These are phyloP conservation scores for Saccharomyces hybrid DNA, from an alignment of 1,139 yeast species.

Conservation along the genomic window DNA sequence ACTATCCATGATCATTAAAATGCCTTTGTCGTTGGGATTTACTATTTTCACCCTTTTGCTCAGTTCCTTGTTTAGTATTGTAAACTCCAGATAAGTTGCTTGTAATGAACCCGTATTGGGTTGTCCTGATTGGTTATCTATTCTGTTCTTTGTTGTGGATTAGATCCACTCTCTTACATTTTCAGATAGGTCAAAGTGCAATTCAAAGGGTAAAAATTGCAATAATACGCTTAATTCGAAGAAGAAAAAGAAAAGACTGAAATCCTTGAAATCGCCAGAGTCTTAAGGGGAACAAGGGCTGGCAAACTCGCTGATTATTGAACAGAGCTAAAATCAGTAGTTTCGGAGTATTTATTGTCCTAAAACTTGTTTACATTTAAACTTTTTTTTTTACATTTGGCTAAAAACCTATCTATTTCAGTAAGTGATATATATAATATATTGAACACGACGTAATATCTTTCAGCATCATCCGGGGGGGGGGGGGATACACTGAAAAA, in stretches of 20 bases:
- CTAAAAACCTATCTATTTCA: too few species aligned
- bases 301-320: too few species aligned
- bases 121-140: neutral
- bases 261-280: neutral
- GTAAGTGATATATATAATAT: too few species aligned
- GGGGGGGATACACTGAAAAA: too few species aligned
- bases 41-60: neutral
- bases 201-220: neutral
- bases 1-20: neutral
- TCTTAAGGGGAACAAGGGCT: too few species aligned
- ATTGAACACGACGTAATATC: too few species aligned
- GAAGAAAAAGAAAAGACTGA: neutral
- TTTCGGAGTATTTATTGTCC: too few species aligned
- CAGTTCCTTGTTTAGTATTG: neutral
- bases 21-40: neutral
- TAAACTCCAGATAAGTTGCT: neutral
- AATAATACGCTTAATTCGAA: neutral
- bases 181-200: neutral
- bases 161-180: neutral
- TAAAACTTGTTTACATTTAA: too few species aligned
- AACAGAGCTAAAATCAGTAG: neutral
- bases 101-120: neutral
- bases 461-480: too few species aligned
- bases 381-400: too few species aligned
- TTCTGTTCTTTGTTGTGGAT: neutral